Conservation (phyloP, 331 rosid species). For the Arachis monticola region DNA sequence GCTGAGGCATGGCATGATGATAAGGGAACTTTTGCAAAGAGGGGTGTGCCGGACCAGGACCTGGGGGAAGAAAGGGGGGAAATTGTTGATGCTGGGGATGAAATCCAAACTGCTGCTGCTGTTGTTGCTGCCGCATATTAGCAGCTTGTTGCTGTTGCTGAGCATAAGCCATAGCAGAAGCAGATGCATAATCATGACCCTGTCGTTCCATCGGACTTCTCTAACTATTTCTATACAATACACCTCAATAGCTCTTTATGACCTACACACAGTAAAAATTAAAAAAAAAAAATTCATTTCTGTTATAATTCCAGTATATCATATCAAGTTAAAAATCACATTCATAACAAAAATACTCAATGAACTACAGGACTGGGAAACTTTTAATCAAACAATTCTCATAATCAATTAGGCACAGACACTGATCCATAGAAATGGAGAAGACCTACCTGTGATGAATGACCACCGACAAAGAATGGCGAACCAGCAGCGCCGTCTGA, state of each 20-base stretch:
- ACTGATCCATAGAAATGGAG: too few species aligned
- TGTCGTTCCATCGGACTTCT: slow-evolving; percentile 71
- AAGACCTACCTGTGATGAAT: too few species aligned
- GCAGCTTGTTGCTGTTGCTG: slow-evolving; percentile 77
- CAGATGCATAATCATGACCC: slow-evolving; percentile 80
- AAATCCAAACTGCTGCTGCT: slow-evolving; percentile 75
- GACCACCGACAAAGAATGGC: too few species aligned
- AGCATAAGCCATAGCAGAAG: slow-evolving; percentile 82
- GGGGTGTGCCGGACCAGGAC: slow-evolving; percentile 83
- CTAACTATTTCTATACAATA: slow-evolving; percentile 19
- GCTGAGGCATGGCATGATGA: slow-evolving; percentile 74
- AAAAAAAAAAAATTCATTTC: neutral
- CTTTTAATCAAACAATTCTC: too few species aligned
- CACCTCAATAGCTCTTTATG: slow-evolving; percentile 14
- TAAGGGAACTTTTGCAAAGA: slow-evolving; percentile 79
- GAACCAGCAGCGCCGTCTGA: too few species aligned
- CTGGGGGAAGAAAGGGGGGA: slow-evolving; percentile 84
- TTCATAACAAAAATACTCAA: too few species aligned
- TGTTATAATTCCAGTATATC: too few species aligned
- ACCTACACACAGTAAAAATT: slow-evolving; percentile 40
- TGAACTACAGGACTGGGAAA: too few species aligned
- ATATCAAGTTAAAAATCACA: too few species aligned
- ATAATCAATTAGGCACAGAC: too few species aligned
- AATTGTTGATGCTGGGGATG: slow-evolving; percentile 91
- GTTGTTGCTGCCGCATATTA: slow-evolving; percentile 62